Base-by-base conservation (phyloP, 768 basidiomycete species). In the Butyriboletus loyo region DNA sequence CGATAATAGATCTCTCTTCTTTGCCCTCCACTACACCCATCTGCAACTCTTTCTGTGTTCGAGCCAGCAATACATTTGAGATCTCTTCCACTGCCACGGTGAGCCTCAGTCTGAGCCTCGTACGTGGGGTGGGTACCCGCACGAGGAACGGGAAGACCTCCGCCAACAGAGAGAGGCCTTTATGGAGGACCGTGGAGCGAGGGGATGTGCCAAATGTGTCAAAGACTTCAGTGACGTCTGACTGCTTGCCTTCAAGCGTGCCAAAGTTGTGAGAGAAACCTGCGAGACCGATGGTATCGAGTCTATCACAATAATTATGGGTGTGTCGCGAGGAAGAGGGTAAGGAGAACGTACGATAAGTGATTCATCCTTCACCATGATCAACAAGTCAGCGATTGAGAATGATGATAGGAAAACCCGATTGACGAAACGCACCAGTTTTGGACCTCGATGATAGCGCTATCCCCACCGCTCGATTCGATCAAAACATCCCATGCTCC, bases 161-260 rank as follows among this genome's bases (percentile, higher is more conserved):
- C 0, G 68, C 66, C n/a, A 81, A 61, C 9, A 80, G 56, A 48
- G 72, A 62, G 5, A 73, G 50, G 9, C 68, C 43, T 15, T 55
- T 50, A 28, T 69, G 68, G 42, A 74, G 22, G 11, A 62, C 39
- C 11, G 66, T 66, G 2, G 49, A 39, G 0, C 28, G 11, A 15
- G 54, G 54, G 7, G 71, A 60, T 15, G 55, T 53, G 3, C 24
- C 32, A 44, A 77, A 71, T 0, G 68, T 62, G 19, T 75, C 73
- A 27, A 80, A 75, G 5, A 72, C 66, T 7, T 74, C 68, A 3
- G 72, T 67, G 7, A 83, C 71, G 3, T 71, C 52, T 3, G 77
- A 67, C 19, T 61, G 62, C 48, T 79, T 73, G 1, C 82, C 82
- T 8, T 78, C 74, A 3, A 84, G 71, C 0, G 77, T 64, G 15